phyloP scores from a whole-genome alignment of 2,329 filamentous ascomycete species.

The Colletotrichum sp. region DNA sequence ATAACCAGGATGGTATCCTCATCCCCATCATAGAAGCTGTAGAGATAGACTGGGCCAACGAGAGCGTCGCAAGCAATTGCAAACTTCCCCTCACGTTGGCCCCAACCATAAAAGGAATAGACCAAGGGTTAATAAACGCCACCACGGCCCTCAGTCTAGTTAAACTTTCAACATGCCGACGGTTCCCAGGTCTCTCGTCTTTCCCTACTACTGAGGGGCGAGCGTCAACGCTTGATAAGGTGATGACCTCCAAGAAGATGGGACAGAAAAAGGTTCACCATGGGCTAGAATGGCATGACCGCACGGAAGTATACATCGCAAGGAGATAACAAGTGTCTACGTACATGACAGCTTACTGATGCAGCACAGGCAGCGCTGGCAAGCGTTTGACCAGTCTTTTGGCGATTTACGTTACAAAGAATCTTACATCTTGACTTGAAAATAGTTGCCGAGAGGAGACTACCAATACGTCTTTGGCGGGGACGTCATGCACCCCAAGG shows the following conservation, averaged over 20 bases:
- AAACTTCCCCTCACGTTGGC: neutral
- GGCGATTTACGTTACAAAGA: neutral
- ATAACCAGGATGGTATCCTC: neutral
- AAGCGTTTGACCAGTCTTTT: neutral
- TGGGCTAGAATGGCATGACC: neutral
- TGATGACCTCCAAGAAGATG: neutral
- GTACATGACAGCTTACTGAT: neutral
- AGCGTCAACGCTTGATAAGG: neutral
- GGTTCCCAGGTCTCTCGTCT: neutral
- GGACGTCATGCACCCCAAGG: neutral
- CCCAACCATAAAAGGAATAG: neutral
- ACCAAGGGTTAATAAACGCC: slow-evolving; percentile 1
- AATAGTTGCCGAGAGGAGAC: neutral
- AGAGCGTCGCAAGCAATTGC: neutral
- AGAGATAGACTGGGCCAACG: neutral
- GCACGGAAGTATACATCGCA: neutral
- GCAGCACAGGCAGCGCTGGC: neutral
- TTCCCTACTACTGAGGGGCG: neutral
- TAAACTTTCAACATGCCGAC: neutral
- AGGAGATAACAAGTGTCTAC: neutral
- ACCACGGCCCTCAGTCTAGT: neutral
- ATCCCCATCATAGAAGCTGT: neutral
- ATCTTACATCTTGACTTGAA: neutral
- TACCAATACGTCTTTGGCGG: neutral
- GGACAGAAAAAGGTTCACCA: neutral